Conservation (phyloP, 2,329 filamentous ascomycete genomes). For the Neospermospora avenae region DNA sequence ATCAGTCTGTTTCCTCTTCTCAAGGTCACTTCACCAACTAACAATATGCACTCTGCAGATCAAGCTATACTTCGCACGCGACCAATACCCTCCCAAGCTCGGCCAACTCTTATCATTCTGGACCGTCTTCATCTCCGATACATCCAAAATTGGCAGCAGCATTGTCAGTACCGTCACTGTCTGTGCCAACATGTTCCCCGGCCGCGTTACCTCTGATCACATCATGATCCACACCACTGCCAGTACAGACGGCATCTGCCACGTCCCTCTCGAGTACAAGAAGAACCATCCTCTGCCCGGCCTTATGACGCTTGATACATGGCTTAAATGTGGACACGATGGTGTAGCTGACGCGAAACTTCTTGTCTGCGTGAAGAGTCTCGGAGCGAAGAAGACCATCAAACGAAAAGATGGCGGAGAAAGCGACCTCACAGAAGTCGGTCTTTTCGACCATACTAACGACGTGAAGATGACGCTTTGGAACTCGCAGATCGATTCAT, state of each 20-base stretch:
- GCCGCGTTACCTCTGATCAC: constrained; percentile 50
- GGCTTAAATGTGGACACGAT: constrained; percentile 52
- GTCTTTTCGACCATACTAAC: constrained; percentile 56
- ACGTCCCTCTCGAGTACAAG: constrained; percentile 44
- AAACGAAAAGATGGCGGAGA: constrained; percentile 42
- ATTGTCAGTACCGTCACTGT: constrained; percentile 36
- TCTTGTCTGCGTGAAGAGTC: constrained; percentile 55
- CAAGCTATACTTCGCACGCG: constrained; percentile 48
- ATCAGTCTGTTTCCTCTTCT: constrained; percentile 39
- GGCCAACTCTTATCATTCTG: constrained; percentile 55
- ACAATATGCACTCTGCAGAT: constrained; percentile 37
- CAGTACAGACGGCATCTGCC: constrained; percentile 43
- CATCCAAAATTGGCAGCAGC: constrained; percentile 43
- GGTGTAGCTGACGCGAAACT: constrained; percentile 46
- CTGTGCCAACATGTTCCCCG: constrained; percentile 56
- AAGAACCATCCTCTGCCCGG: constrained; percentile 39
- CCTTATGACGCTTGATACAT: constrained; percentile 55
- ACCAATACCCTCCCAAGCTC: constrained; percentile 43
- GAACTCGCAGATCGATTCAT: constrained; percentile 46
- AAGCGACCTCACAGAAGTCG: constrained; percentile 47
- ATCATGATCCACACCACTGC: constrained; percentile 50
- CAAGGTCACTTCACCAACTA: neutral
- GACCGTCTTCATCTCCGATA: constrained; percentile 51
- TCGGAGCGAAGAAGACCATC: constrained; percentile 50
- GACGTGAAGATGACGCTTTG: constrained; percentile 53